phyloP scores from a whole-genome alignment of 202 grass and related monocot species.

The Carex sylvatica region DNA sequence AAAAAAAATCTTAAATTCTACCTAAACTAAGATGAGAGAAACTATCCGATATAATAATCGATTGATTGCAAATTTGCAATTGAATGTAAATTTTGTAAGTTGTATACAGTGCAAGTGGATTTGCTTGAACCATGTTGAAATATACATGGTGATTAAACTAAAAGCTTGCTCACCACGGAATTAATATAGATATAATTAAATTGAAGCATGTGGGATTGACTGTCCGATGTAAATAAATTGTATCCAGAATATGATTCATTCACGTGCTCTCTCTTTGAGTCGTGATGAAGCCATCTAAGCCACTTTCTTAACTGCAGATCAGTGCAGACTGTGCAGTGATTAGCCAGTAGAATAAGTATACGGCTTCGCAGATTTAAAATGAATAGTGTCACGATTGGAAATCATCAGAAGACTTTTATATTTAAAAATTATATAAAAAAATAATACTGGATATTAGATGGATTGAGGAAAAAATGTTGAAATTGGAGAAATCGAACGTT shows the following conservation, averaged over 20 bases:
- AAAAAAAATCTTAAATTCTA: too few relatives aligned
- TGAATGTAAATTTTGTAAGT: too few relatives aligned
- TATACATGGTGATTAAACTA: background rate
- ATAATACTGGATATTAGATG: too few relatives aligned
- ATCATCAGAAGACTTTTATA: background rate
- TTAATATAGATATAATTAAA: background rate
- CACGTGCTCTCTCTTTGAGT: background rate
- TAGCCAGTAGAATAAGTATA: background rate
- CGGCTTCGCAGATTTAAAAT: background rate
- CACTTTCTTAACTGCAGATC: background rate
- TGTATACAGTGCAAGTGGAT: too few relatives aligned
- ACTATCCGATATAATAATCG: too few relatives aligned
- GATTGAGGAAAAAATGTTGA: too few relatives aligned
- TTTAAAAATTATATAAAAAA: too few relatives aligned
- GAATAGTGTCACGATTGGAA: background rate
- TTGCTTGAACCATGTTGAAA: background rate
- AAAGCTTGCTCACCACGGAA: background rate
- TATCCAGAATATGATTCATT: background rate
- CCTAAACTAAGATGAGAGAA: too few relatives aligned
- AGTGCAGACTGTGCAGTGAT: background rate
- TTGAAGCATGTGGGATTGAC: conserved; percentile 14
- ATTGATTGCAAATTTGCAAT: too few relatives aligned
- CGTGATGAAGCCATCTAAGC: conserved; percentile 13
- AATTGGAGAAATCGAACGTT: too few relatives aligned
- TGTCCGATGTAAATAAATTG: background rate